Evolutionary conservation across 2,329 filamentous ascomycete genomes (phyloP), one percentile per base, ranked within the genome.

Genomic region (Colletotrichum lini): DNA sequence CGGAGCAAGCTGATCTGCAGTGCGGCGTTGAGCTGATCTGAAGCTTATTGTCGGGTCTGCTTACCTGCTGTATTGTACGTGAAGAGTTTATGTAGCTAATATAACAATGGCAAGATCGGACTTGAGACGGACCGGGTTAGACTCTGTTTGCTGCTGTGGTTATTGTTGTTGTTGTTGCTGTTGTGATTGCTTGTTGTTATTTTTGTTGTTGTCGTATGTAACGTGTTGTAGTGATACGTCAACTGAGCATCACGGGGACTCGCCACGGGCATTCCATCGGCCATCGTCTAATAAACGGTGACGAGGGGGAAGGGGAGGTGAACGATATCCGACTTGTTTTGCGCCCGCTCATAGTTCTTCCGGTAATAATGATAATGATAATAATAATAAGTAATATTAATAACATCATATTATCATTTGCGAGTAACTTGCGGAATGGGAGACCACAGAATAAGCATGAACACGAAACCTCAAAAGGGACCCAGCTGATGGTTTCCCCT

Each of bases 371-470:
- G 26, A 26, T 26, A 26, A 26, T 26, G 3, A 26, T 26, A 26
- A 26, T 26, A 26, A 26, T 26, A 3, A n/a, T 52, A 15, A 15
- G 9, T 3, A 40, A 18, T 23, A 23, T 40, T 57, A 49, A 49
- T 7, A 6, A 23, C 9, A 50, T 40, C 4, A 45, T 58, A 15
- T 50, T 35, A 21, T 10, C n/a, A 2, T 16, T 16, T 35, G 26
- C 3, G n/a, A 35, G 5, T 7, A 16, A 23, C 18, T 16, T 21
- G 42, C 26, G 47, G 47, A 61, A 49, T 59, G 61, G 5, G 56
- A 53, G 57, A 38, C 67, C 63, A 66, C 49, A 61, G 23, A 70
- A 70, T 70, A 70, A 70, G 67, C 67, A 70, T 70, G 66, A 70
- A 60, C 67, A 70, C 67, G 26, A 60, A 50, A 70, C 66, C 67